Percentiles rank a stretch among this genome's conserved stretches.
Conservation (phyloP, 352 stramenopile species). For the Phytophthora sojae region DNA sequence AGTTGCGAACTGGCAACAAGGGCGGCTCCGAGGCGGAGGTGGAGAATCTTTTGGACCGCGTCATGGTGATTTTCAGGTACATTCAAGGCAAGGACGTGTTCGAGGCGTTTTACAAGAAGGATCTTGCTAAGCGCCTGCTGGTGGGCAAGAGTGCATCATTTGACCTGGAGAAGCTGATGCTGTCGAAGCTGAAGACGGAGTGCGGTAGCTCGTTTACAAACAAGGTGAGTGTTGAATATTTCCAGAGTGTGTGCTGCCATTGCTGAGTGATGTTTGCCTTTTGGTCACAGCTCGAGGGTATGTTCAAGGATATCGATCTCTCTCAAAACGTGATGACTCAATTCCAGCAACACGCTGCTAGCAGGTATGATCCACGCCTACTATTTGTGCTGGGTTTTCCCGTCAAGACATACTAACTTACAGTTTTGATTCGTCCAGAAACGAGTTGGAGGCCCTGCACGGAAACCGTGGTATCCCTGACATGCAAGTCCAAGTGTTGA, state of each 20-base stretch:
- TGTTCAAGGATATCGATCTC: conserved; percentile 99
- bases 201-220: conserved; percentile 98
- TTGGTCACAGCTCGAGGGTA: conserved; percentile 94
- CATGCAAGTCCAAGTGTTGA: conserved; percentile 97
- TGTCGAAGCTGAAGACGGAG: conserved; percentile 98
- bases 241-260: not conserved
- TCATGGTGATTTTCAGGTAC: conserved; percentile 97
- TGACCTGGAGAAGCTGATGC: conserved; percentile 97
- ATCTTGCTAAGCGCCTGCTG: conserved; percentile 97
- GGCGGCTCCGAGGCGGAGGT: conserved; percentile 88
- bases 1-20: conserved; percentile 89
- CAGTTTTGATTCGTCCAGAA: conserved; percentile 29
- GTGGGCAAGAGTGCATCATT: conserved; percentile 91
- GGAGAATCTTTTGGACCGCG: conserved; percentile 88
- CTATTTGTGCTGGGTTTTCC: not conserved
- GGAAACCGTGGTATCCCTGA: conserved; percentile 70
- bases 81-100: conserved; percentile 99
- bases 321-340: conserved; percentile 95
- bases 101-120: conserved; percentile 99
- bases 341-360: conserved; percentile 86
- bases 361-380: conserved; percentile 51
- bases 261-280: conserved; percentile 14
- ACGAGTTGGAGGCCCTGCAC: conserved; percentile 57
- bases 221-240: conserved; percentile 71
- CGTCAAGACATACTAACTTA: not conserved